These are phyloP conservation scores for Malbranchea cinnamomea DNA, from an alignment of 2,329 filamentous ascomycete species.

Conservation along the genomic window DNA sequence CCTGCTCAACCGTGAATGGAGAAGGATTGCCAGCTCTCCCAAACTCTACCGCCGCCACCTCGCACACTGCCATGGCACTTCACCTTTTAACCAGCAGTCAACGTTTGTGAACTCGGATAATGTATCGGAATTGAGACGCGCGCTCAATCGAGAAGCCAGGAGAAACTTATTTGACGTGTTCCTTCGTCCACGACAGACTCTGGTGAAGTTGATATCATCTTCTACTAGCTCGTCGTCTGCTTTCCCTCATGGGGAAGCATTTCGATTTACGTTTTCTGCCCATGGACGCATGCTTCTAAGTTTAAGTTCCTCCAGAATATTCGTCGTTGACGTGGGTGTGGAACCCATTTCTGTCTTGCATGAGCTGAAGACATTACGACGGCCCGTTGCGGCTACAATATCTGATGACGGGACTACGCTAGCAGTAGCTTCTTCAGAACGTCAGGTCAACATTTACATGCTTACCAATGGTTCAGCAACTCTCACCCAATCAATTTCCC, in stretches of 20 bases:
- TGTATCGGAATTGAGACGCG: slow-evolving; percentile 45
- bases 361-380: slow-evolving; percentile 64
- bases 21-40: slow-evolving; percentile 26
- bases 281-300: slow-evolving; percentile 60
- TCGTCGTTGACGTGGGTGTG: slow-evolving; percentile 55
- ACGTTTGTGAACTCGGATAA: slow-evolving; percentile 22
- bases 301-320: slow-evolving; percentile 73
- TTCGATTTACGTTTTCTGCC: slow-evolving; percentile 69
- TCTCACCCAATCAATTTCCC: slow-evolving; percentile 56
- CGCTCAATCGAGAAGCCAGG: slow-evolving; percentile 57
- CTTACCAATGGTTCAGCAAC: slow-evolving; percentile 49
- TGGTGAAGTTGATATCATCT: slow-evolving; percentile 68
- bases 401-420: slow-evolving; percentile 62
- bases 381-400: slow-evolving; percentile 63
- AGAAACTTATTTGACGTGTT: slow-evolving; percentile 66
- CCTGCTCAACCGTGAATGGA: slow-evolving; percentile 32
- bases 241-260: slow-evolving; percentile 67
- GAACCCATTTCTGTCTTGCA: slow-evolving; percentile 50
- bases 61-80: slow-evolving; percentile 16
- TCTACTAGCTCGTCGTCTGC: slow-evolving; percentile 70
- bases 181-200: slow-evolving; percentile 51
- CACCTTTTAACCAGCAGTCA: slow-evolving; percentile 21
- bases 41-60: slow-evolving; percentile 33
- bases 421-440: slow-evolving; percentile 65
- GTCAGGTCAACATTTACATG: slow-evolving; percentile 77